Percentiles rank a stretch among this genome's conserved stretches.
These are phyloP conservation scores for Trypanosoma grayi DNA, from an alignment of 208 protist species.

Conservation along the genomic window DNA sequence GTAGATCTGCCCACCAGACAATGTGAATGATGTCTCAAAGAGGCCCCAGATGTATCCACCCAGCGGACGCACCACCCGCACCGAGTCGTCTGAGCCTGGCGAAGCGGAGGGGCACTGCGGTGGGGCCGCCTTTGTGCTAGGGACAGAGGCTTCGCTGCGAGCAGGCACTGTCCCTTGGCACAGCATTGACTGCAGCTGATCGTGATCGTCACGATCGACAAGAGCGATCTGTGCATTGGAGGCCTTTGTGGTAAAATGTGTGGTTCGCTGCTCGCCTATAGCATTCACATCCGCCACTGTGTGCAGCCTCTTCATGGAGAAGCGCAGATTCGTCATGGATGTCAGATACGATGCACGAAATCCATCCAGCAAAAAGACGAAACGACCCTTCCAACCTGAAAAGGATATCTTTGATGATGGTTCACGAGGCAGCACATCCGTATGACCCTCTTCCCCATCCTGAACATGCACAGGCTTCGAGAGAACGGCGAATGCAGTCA, in stretches of 20 bases:
- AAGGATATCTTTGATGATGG: not conserved
- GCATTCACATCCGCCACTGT: slow-evolving; percentile 43
- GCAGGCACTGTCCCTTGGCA: not conserved
- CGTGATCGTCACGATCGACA: slow-evolving; percentile 84
- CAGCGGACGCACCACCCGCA: slow-evolving; percentile 26
- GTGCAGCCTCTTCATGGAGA: slow-evolving; percentile 54
- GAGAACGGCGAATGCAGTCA: slow-evolving; percentile 35
- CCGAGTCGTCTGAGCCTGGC: not conserved
- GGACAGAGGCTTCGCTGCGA: slow-evolving; percentile 28
- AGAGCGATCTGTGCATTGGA: slow-evolving; percentile 66
- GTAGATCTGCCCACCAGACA: slow-evolving; percentile 60
- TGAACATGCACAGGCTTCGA: slow-evolving; percentile 19
- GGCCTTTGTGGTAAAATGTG: slow-evolving; percentile 60
- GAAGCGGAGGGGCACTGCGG: not conserved
- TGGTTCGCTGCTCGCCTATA: slow-evolving; percentile 24
- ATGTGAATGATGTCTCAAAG: slow-evolving; percentile 62
- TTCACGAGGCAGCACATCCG: no score
- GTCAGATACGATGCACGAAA: slow-evolving; percentile 76
- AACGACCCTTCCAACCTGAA: slow-evolving; percentile 18
- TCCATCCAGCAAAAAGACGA: slow-evolving; percentile 71
- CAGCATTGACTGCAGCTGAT: slow-evolving; percentile 33
- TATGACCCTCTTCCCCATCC: slow-evolving; percentile 10
- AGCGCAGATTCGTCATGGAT: slow-evolving; percentile 76
- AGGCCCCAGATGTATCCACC: slow-evolving; percentile 86
- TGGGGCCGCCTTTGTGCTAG: slow-evolving; percentile 17